Base-by-base conservation (phyloP, 495 filamentous ascomycete species). In the Aspergillus egyptiacus region DNA sequence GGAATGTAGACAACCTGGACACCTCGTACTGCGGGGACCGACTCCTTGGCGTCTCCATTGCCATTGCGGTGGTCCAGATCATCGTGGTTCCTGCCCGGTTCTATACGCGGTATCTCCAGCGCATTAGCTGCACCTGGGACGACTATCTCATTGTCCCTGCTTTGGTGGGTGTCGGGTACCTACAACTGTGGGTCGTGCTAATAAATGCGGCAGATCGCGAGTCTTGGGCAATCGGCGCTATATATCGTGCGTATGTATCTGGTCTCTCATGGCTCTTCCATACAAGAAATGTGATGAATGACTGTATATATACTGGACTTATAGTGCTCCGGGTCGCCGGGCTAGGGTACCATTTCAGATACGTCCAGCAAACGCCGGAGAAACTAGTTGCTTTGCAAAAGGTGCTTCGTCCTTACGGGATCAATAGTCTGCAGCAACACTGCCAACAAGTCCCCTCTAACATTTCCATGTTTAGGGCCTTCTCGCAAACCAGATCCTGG, bases 81-180 rank as follows among this genome's bases (percentile, higher is more conserved):
- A 5, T 61, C 7, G 48, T 62, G 27, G 52, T 67, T 5, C 46
- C 23, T 3, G 64, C 60, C n/a, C 61, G 64, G n/a, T 57, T 66
- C 27, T 51, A 56, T 40, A 62, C 64, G 40, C 56, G 65, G 33
- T 55, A 52, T 34, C 28, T 63, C 25, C 58, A 57, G 33, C 55
- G 53, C 46, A 32, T n/a, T n/a, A n/a, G n/a, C n/a, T n/a, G n/a
- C n/a, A n/a, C n/a, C n/a, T n/a, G n/a, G n/a, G n/a, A n/a, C n/a
- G n/a, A n/a, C n/a, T n/a, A n/a, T n/a, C n/a, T n/a, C n/a, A n/a
- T n/a, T n/a, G n/a, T n/a, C n/a, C n/a, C n/a, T n/a, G n/a, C n/a
- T n/a, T n/a, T n/a, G n/a, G n/a, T n/a, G n/a, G n/a, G n/a, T n/a
- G n/a, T n/a, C n/a, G n/a, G n/a, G n/a, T n/a, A n/a, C n/a, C n/a